A percentile compares a stretch with the other conserved stretches of the same genome.
Conservation (phyloP, 805 yeast species). For the Candida coleopterorum region DNA sequence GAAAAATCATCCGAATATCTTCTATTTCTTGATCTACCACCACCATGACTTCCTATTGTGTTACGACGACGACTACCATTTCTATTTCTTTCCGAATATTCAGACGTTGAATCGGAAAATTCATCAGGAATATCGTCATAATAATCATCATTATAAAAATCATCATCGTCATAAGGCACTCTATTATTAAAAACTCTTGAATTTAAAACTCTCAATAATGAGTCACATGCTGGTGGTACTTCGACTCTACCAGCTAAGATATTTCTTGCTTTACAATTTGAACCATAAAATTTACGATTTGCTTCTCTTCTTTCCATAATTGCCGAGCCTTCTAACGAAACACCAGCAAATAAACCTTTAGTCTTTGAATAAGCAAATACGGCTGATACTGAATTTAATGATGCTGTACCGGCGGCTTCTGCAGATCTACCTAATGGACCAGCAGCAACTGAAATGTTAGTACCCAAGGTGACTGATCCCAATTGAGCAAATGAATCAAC, state of each 20-base stretch:
- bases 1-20: slow-evolving; percentile 26
- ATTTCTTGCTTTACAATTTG: slow-evolving; percentile 78
- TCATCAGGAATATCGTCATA: slow-evolving; percentile 68
- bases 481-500: slow-evolving; percentile 91
- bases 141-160: slow-evolving; percentile 61
- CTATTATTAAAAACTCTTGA: slow-evolving; percentile 73
- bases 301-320: slow-evolving; percentile 97
- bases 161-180: slow-evolving; percentile 43
- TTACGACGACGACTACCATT: slow-evolving; percentile 14
- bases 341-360: slow-evolving; percentile 96
- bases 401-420: slow-evolving; percentile 95
- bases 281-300: slow-evolving; percentile 90
- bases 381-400: slow-evolving; percentile 81
- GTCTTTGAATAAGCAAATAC: slow-evolving; percentile 92
- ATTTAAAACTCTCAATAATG: slow-evolving; percentile 80
- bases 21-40: slow-evolving; percentile 15
- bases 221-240: slow-evolving; percentile 86
- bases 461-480: slow-evolving; percentile 93
- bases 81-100: slow-evolving; percentile 21
- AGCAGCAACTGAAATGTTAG: slow-evolving; percentile 92
- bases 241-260: slow-evolving; percentile 86
- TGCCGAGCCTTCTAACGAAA: slow-evolving; percentile 94
- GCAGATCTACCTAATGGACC: slow-evolving; percentile 98
- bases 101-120: slow-evolving; percentile 55
- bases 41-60: slow-evolving; percentile 9